Conservation (phyloP, 2,329 filamentous ascomycete genomes). For the Aureobasidium zeae region DNA sequence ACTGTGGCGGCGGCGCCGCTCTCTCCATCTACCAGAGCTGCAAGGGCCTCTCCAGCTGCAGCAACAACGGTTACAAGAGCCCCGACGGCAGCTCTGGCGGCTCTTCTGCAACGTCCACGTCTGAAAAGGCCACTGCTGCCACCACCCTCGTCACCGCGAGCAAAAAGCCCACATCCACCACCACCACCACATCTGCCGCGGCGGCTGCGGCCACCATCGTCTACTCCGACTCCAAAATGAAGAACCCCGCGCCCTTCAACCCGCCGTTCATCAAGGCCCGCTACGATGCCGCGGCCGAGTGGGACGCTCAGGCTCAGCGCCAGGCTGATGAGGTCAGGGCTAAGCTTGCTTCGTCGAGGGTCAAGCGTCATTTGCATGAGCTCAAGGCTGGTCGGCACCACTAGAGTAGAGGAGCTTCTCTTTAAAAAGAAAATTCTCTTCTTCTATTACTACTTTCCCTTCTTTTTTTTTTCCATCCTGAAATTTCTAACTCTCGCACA, state of each 20-base stretch:
- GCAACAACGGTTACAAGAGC: conserved; percentile 15
- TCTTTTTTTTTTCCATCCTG: no score
- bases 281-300: conserved; percentile 5
- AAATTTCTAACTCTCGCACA: no score
- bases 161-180: conserved; percentile 5
- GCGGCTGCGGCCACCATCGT: background rate
- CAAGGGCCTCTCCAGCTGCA: conserved; percentile 16
- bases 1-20: conserved; percentile 32
- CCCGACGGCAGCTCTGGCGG: conserved; percentile 12
- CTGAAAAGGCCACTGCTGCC: conserved; percentile 1
- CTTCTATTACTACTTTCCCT: no score
- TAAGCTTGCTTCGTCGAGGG: conserved; percentile 8
- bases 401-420: no score
- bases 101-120: conserved; percentile 3
- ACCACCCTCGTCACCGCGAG: conserved; percentile 5
- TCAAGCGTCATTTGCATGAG: background rate
- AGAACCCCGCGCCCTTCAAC: background rate
- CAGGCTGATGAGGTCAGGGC: conserved; percentile 11
- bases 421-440: no score
- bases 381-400: conserved; percentile 12
- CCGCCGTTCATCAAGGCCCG: conserved; percentile 2
- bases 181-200: background rate
- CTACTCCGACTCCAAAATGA: background rate
- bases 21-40: conserved; percentile 28
- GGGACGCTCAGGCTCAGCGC: background rate